Evolutionary conservation across 139 green algal genomes (phyloP), one percentile per base, ranked within the genome.

Genomic region (Gonium pectorale): DNA sequence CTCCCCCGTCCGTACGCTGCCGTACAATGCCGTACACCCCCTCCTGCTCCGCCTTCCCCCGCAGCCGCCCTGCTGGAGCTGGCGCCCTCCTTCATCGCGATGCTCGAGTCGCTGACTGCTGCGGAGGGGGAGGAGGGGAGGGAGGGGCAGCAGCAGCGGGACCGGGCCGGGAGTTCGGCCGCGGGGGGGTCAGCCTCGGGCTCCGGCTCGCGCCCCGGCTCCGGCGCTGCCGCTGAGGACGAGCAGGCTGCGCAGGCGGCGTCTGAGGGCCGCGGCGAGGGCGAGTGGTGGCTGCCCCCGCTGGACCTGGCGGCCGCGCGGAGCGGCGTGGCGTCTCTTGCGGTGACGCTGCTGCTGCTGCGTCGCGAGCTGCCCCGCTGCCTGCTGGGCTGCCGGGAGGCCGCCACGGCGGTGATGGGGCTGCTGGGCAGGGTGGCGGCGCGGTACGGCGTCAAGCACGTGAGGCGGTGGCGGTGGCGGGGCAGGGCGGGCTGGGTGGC

Each of bases 301-400:
- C 22, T 72, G 59, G 41, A 49, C 29, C 33, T 19, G 33, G 59
- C n/a, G 1, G 29, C 40, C 1, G 75, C 41, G 15, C 17, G 40
- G 1, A 24, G 7, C 5, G 75, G 59, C 11, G 75, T 82, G 40
- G 29, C 40, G 1, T 8, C 11, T 8, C 59, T 82, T 29, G 75
- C 52, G 5, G 75, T 71, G 29, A 71, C 59, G 27, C 59, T 82
- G 59, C 59, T 82, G 43, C 40, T 82, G 59, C 41, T 82, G 75
- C 59, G 59, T 0, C 40, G 41, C 29, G 40, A 72, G 75, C 75
- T 82, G 75, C 75, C 75, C 5, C 40, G 35, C 40, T 82, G 75
- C 40, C 43, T 82, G 60, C 75, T 82, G 75, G 59, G 75, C 31
- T 82, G 75, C 75, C 29, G n/a, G 4, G 59, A 60, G 75, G 75